Base-by-base conservation (phyloP, 2,329 filamentous ascomycete genomes). In the Hirsutella minnesotensis region DNA sequence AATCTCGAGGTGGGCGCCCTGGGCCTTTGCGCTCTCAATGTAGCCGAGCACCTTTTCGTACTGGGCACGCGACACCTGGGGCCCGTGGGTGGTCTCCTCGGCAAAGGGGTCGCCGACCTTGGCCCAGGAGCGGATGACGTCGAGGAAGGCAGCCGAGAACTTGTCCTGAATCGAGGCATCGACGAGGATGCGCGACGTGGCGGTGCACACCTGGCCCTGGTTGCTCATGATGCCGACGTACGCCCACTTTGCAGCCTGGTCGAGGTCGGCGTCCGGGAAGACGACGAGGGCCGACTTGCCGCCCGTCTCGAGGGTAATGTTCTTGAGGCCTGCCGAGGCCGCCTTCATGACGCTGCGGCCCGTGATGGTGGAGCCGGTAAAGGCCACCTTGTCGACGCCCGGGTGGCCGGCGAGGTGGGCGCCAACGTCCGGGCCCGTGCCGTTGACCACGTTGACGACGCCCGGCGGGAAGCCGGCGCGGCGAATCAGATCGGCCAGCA, bases 381-480 rank as follows among this genome's bases (percentile, higher is more conserved):
- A 90, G 0, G 84, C 82, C 47, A 90, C 70, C 66, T 89, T 89
- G 55, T 86, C 79, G 15, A 90, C 71, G 35, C 73, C 73, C 20
- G 76, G 63, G 56, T 90, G 85, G 34, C 71, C 69, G 2, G 78
- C 80, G 9, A 89, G 69, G 0, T 82, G 79, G 5, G 78, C 70
- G 12, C 85, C 85, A 0, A 82, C 79, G 30, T 79, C 77, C 21
- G 69, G 69, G 21, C 84, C 84, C 41, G 77, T 70, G 0, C 85
- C 85, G 47, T 86, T 86, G 44, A 87, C 58, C 44, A 89, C 73
- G 59, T 89, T 89, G 49, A 89, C 61, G 4, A 89, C 84, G 34
- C 85, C 85, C 0, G 83, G 76, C 3, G 85, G 85, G 54, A 89
- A 89, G 0, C 84, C 84, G 8, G 82, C 83, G 53, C 87, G 72